These are phyloP conservation scores for Xylona heveae DNA, from an alignment of 495 filamentous ascomycete species.

Conservation along the genomic window DNA sequence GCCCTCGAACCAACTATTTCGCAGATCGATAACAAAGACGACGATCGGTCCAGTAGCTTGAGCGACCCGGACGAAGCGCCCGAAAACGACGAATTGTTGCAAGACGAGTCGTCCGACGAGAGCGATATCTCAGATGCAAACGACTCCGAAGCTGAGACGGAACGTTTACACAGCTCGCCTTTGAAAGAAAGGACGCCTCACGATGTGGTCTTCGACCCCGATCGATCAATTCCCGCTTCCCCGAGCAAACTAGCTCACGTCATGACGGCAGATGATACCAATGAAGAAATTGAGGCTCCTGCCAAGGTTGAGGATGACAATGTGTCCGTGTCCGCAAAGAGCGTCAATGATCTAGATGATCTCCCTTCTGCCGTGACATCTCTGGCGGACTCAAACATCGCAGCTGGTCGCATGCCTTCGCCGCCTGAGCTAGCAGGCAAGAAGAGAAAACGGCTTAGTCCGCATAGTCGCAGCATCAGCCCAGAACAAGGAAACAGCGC, in stretches of 20 bases:
- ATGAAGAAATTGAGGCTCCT: background rate
- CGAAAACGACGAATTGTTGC: conserved; percentile 34
- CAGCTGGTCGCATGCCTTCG: conserved; percentile 7
- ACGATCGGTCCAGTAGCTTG: conserved; percentile 46
- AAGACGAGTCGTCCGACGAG: conserved; percentile 24
- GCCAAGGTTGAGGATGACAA: conserved; percentile 4
- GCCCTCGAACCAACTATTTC: too few relatives aligned
- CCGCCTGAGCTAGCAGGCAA: conserved; percentile 14
- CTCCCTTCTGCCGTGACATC: conserved; percentile 1
- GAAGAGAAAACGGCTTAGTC: conserved; percentile 15
- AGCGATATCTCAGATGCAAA: conserved; percentile 30
- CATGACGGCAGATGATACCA: background rate
- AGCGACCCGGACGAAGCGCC: conserved; percentile 78
- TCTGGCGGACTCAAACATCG: conserved; percentile 4
- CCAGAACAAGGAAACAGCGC: conserved; percentile 21
- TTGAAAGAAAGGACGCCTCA: conserved; percentile 26
- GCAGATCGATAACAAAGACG: conserved; percentile 15
- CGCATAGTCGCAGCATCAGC: conserved; percentile 14
- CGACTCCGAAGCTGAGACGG: conserved; percentile 97
- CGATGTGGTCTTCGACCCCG: conserved; percentile 3
- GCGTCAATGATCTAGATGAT: background rate
- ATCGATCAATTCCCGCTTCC: conserved; percentile 3
- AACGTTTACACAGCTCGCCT: conserved; percentile 83
- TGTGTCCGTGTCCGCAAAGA: conserved; percentile 1
- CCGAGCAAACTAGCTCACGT: background rate